Base-by-base conservation (phyloP, 2,329 filamentous ascomycete species). In the Hansfordia pulvinata region DNA sequence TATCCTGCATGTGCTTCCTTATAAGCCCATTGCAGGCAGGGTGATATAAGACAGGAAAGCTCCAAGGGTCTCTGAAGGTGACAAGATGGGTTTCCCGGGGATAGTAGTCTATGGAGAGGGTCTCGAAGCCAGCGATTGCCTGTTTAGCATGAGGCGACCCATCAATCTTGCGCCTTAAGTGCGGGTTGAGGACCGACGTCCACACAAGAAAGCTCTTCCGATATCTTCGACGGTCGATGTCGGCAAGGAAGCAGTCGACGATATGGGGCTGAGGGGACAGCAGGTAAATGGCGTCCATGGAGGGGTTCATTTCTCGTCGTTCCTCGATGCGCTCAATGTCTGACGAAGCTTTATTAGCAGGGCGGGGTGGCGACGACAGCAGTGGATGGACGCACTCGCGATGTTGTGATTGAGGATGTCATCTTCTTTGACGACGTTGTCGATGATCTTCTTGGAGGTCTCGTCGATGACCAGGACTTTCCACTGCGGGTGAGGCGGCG, bases 321-420 rank as follows among this genome's bases (percentile, higher is more conserved):
- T 90, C 74, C 60, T 94, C 86, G 56, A 98, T 92, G 46, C 73
- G 73, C 63, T 96, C 88, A 52, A 98, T 88, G 55, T 93, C 86
- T 93, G 53, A 32, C 24, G 30, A 31, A 28, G 31, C 22, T 32
- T 42, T 29, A 44, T 42, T 31, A 39, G 31, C 25, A 35, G 22
- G 30, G 28, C 18, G 16, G 28, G 19, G 5, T 22, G 29, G 24
- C 26, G 30, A 29, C 26, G 10, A 28, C 17, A 35, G 31, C 26
- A 30, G 21, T 26, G 29, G 26, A 33, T 19, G 34, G n/a, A 42
- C 76, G 49, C 67, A 93, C 86, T 93, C 40, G 86, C 88, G 54
- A 98, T 82, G 51, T 93, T 93, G 56, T 85, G 75, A 50, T 93
- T 92, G 56, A 98, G 77, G 39, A 98, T 92, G 46, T 94, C 84